These are phyloP conservation scores for Botrytis paeoniae DNA, from an alignment of 2,329 filamentous ascomycete species.

Conservation along the genomic window DNA sequence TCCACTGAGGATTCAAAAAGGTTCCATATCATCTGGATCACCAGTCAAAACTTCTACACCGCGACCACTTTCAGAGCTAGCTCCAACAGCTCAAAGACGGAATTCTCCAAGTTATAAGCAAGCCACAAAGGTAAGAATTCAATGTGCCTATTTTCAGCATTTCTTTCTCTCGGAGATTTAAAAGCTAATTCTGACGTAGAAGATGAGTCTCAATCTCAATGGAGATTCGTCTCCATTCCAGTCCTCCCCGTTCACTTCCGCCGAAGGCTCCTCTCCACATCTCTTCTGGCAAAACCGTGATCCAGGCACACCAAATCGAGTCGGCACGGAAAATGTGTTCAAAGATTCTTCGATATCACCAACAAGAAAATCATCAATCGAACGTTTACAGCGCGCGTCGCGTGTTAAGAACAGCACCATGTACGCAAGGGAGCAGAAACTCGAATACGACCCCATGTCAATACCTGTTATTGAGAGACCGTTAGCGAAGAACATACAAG, in stretches of 20 bases:
- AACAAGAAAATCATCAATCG: slow-evolving; percentile 83
- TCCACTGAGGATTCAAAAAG: slow-evolving; percentile 77
- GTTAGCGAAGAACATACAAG: slow-evolving; percentile 69
- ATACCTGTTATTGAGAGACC: slow-evolving; percentile 79
- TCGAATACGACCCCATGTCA: slow-evolving; percentile 84
- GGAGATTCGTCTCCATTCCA: slow-evolving; percentile 82
- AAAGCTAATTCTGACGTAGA: slow-evolving; percentile 46
- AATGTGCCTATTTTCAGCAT: slow-evolving; percentile 22
- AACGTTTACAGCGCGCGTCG: slow-evolving; percentile 90
- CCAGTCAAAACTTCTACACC: slow-evolving; percentile 63
- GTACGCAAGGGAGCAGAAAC: slow-evolving; percentile 86
- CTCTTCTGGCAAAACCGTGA: slow-evolving; percentile 84
- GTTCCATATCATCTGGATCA: slow-evolving; percentile 51
- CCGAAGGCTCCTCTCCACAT: slow-evolving; percentile 68
- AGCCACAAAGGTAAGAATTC: slow-evolving; percentile 59
- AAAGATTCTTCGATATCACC: slow-evolving; percentile 60
- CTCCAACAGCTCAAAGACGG: slow-evolving; percentile 76
- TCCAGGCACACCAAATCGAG: slow-evolving; percentile 63
- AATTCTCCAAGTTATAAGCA: slow-evolving; percentile 93
- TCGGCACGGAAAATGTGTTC: slow-evolving; percentile 66
- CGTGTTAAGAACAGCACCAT: slow-evolving; percentile 98
- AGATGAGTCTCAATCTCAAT: slow-evolving; percentile 56
- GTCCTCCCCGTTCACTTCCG: slow-evolving; percentile 67
- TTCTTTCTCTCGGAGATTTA: slow-evolving; percentile 29
- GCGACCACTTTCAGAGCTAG: slow-evolving; percentile 84